phyloP scores from a whole-genome alignment of 495 filamentous ascomycete genomes.

The Eremomyces bilateralis region DNA sequence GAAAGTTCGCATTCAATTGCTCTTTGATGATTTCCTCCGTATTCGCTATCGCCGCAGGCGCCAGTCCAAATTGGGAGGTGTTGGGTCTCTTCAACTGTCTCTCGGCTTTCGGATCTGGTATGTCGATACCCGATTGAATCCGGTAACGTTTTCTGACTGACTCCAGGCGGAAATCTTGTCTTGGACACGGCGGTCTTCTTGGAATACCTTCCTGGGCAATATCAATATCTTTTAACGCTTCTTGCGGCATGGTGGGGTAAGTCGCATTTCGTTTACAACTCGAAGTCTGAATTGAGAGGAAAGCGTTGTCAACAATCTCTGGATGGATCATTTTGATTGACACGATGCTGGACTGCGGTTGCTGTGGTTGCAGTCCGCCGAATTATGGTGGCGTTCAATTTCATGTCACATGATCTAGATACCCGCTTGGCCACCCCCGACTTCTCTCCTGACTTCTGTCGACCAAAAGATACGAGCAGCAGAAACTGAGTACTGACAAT shows the following conservation, averaged over 20 bases:
- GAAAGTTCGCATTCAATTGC: constrained; percentile 30
- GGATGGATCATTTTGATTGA: too few species aligned
- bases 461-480: background rate
- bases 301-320: too few species aligned
- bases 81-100: constrained; percentile 27
- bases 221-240: constrained; percentile 27
- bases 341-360: too few species aligned
- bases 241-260: constrained; percentile 30
- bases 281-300: background rate
- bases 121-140: too few species aligned
- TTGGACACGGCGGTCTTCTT: constrained; percentile 42
- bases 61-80: constrained; percentile 25
- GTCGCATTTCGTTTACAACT: background rate
- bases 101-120: constrained; percentile 27
- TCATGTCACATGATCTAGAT: too few species aligned
- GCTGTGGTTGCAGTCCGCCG: too few species aligned
- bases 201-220: constrained; percentile 26
- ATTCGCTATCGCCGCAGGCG: constrained; percentile 29
- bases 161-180: constrained; percentile 51
- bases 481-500: background rate
- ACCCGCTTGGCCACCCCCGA: too few species aligned
- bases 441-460: too few species aligned
- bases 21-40: constrained; percentile 26
- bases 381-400: too few species aligned
- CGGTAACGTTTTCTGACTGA: too few species aligned